These are phyloP conservation scores for Populus tremula DNA, from an alignment of 345 rosid species.

Conservation along the genomic window DNA sequence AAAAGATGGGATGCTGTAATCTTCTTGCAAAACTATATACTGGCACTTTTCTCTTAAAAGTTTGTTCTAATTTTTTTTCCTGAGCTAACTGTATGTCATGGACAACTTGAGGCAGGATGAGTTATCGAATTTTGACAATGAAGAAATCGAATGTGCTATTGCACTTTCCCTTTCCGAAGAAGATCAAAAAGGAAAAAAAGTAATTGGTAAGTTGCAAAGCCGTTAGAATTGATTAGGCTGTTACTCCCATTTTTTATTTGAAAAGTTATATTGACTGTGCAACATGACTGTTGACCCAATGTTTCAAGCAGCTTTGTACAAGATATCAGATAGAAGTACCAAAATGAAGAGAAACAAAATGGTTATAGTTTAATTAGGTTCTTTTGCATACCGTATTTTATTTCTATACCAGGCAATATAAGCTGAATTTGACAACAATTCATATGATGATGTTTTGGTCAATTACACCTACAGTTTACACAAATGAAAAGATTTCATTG, in stretches of 20 bases:
- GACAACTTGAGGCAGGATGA: constrained; percentile 54
- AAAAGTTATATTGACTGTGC: not conserved
- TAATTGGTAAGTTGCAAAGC: constrained; percentile 54
- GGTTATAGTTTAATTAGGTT: not conserved
- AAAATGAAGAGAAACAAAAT: not conserved
- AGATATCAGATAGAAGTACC: not conserved
- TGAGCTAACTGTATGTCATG: not conserved
- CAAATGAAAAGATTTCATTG: not conserved
- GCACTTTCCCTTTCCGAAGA: constrained; percentile 78
- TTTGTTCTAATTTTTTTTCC: not conserved
- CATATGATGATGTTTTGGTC: not conserved
- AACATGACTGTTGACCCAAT: not conserved
- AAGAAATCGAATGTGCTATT: constrained; percentile 74
- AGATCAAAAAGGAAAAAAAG: constrained; percentile 71
- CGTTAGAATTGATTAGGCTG: not conserved
- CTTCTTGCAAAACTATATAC: constrained; percentile 3
- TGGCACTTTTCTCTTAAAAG: not conserved
- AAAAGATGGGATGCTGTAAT: constrained; percentile 3
- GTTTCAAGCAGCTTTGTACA: not conserved
- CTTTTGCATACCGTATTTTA: not conserved
- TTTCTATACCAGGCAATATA: not conserved
- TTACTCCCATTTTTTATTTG: not conserved
- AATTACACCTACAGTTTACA: not conserved
- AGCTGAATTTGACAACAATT: not conserved
- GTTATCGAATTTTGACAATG: constrained; percentile 72